Evolutionary conservation across 306 rosid genomes (phyloP).

Genomic region (Cucurbita moschata): DNA sequence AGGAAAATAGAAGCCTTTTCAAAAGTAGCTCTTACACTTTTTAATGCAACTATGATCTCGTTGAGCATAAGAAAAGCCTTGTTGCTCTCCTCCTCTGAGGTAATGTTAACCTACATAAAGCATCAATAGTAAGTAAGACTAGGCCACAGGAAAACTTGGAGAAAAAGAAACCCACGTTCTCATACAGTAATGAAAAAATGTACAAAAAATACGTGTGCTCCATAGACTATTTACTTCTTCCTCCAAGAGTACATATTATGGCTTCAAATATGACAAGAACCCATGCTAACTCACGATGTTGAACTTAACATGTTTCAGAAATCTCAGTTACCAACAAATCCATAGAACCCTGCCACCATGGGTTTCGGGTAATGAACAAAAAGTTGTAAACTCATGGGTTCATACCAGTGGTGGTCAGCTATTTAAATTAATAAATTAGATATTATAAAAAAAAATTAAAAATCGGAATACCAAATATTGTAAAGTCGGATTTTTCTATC

Average conservation of each 20-base stretch:
- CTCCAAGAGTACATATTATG: too few relatives aligned
- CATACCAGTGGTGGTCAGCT: not conserved
- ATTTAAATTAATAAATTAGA: not conserved
- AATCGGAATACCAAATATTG: not conserved
- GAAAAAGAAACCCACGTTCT: not conserved
- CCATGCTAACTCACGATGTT: not conserved
- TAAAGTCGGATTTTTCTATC: not conserved
- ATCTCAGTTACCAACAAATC: not conserved
- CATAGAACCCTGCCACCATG: not conserved
- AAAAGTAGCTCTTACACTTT: constrained; percentile 47
- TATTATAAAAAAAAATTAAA: not conserved
- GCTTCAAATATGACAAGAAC: not conserved
- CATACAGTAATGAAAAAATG: not conserved
- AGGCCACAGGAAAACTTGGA: not conserved
- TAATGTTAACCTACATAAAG: constrained; percentile 34
- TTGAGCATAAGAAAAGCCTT: constrained; percentile 78
- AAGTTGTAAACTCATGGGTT: not conserved
- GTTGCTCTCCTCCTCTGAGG: constrained; percentile 49
- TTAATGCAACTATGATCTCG: constrained; percentile 62
- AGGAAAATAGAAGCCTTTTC: not conserved
- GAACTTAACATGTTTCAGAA: not conserved
- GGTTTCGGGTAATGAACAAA: not conserved
- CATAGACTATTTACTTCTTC: not conserved
- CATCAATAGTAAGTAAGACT: not conserved
- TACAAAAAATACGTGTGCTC: not conserved